Base-by-base conservation (phyloP, 2,329 filamentous ascomycete genomes). In the Chaetomiaceae sp. region DNA sequence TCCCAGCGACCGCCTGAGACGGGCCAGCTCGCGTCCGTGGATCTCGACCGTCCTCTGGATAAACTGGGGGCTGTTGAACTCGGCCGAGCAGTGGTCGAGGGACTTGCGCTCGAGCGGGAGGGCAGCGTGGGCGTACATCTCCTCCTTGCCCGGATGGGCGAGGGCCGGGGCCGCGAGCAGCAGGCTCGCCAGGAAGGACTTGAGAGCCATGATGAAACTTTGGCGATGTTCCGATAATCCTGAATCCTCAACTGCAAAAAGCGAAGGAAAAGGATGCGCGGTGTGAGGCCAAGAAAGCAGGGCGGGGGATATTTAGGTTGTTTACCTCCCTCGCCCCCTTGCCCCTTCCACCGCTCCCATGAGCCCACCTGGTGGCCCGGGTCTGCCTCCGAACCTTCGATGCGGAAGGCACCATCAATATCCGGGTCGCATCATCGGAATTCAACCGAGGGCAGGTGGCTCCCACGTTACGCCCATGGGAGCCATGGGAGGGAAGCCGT, bases 71-170 rank as follows among this genome's bases (percentile, higher is more conserved):
- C 63, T 45, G 31, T 43, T 43, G 55, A 68, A 66, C 25, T 59
- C 47, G 44, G 40, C 31, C 27, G 52, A 31, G 61, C 65, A 68
- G 61, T 68, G 65, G 53, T 61, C 57, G 9, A 68, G 63, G 5
- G 61, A 63, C 53, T 62, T 63, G 47, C 61, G 61, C 49, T 66
- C 60, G 23, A 65, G 56, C 2, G 63, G 63, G 5, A 55, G 45
- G 17, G 61, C 61, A 2, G 54, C 27, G 45, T 65, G 62, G 17
- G 62, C 56, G 40, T 60, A 59, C 20, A 63, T 58, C 48, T 60
- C 51, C 43, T 66, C 61, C 20, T 56, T 58, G 47, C 62, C 63
- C 12, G 64, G 65, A 31, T 68, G 65, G 40, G 60, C 65, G 9
- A 62, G 22, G 15, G 45, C 59, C 34, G 63, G 51, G 22, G 60